These are phyloP conservation scores for Ceratobasidium sp. DNA, from an alignment of 1,284 basidiomycete species.

Conservation along the genomic window DNA sequence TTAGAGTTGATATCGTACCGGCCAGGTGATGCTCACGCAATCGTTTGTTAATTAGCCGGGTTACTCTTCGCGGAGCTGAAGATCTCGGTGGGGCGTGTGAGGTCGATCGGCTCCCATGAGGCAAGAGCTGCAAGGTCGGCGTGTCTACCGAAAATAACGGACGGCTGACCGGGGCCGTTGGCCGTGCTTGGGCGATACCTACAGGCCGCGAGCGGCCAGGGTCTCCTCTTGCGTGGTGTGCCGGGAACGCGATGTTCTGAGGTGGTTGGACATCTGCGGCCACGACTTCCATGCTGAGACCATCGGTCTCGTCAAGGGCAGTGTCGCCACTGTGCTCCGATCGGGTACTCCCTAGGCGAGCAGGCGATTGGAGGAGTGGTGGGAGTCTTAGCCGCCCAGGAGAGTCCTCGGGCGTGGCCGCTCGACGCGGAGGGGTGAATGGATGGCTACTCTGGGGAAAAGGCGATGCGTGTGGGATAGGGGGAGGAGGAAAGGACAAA, in stretches of 20 bases:
- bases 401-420: slow-evolving; percentile 26
- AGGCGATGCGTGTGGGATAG: slow-evolving; percentile 34
- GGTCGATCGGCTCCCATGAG: slow-evolving; percentile 39
- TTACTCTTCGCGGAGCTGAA: slow-evolving; percentile 38
- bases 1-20: slow-evolving; percentile 44
- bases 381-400: slow-evolving; percentile 45
- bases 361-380: slow-evolving; percentile 43
- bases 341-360: slow-evolving; percentile 30
- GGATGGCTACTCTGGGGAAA: slow-evolving; percentile 20
- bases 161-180: slow-evolving; percentile 27
- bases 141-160: slow-evolving; percentile 8
- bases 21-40: slow-evolving; percentile 46
- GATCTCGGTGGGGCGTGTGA: slow-evolving; percentile 31
- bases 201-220: slow-evolving; percentile 1
- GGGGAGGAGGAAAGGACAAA: slow-evolving; percentile 5
- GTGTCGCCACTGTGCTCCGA: slow-evolving; percentile 45
- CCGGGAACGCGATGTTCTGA: slow-evolving; percentile 20
- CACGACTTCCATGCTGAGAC: slow-evolving; percentile 44
- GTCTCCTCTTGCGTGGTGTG: not conserved
- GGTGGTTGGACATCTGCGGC: slow-evolving; percentile 40
- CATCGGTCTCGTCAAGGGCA: slow-evolving; percentile 44
- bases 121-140: slow-evolving; percentile 15
- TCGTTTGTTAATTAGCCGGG: slow-evolving; percentile 41
- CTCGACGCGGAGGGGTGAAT: slow-evolving; percentile 36
- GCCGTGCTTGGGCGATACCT: slow-evolving; percentile 20